Conservation (phyloP, 108 stramenopile species). For the Pseudonitzschia multiseries region DNA sequence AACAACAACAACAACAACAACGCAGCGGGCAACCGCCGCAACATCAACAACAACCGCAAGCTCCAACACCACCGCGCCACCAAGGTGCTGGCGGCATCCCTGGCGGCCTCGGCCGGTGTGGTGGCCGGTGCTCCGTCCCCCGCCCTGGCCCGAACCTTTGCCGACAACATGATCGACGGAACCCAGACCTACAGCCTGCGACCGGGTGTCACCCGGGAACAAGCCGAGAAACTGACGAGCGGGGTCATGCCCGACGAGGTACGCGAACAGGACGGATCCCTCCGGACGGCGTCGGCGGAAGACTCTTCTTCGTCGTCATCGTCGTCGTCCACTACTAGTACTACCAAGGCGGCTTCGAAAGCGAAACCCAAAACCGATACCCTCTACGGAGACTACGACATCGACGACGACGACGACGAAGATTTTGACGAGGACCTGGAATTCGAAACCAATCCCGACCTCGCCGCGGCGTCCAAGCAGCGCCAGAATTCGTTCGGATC, state of each 20-base stretch:
- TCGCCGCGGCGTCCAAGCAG: neutral
- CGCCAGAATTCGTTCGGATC: neutral
- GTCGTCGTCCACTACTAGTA: neutral
- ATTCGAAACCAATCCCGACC: slow-evolving; percentile 3
- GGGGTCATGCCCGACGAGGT: slow-evolving; percentile 31
- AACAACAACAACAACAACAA: neutral
- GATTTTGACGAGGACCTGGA: slow-evolving; percentile 18
- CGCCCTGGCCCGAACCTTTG: neutral
- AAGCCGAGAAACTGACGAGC: slow-evolving; percentile 31
- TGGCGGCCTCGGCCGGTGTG: neutral
- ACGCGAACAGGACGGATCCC: neutral
- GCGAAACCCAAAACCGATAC: neutral
- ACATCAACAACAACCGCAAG: neutral
- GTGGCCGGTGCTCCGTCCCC: neutral
- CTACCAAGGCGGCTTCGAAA: neutral
- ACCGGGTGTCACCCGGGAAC: slow-evolving; percentile 37
- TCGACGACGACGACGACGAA: slow-evolving; percentile 33
- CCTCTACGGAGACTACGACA: slow-evolving; percentile 9
- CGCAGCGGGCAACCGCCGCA: neutral
- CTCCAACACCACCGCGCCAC: neutral
- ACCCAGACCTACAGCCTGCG: slow-evolving; percentile 20
- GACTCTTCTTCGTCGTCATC: no score
- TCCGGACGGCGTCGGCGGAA: no score
- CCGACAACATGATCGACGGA: neutral
- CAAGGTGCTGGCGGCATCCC: neutral